Evolutionary conservation across 169 alveolate species (phyloP), one percentile per base, ranked within the genome.

Genomic region (Amoebophrya sp.): DNA sequence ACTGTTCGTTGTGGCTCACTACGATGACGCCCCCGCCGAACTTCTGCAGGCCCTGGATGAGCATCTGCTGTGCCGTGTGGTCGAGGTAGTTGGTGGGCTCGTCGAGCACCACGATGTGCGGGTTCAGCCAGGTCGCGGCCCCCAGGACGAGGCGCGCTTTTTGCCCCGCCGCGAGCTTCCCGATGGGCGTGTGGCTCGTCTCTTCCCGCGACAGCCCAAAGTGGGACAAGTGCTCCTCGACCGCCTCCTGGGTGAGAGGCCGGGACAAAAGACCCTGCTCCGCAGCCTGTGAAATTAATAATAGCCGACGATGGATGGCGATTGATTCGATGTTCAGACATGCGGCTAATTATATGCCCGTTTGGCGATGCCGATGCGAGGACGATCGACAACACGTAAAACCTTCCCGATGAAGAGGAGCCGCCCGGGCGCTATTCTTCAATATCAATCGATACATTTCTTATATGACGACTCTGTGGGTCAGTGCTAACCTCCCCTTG

Each of bases 1-100:
- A n/a, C n/a, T n/a, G n/a, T n/a, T n/a, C n/a, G n/a, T n/a, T n/a
- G n/a, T n/a, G n/a, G n/a, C n/a, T n/a, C 48, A 42, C 4, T 42
- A 13, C 48, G 13, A 38, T 15, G 16, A 87, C 89, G 41, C 90
- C 90, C 40, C 90, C 90, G 78, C 50, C 90, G 41, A 88, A 88
- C 78, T 38, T 39, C 26, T 88, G 29, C 45, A 88, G 70, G 67
- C 70, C 90, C 70, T 39, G 13, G 34, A 58, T 43, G n/a, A 88
- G 90, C 23, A 70, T 20, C 45, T 45, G 41, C 90, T 40, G 90
- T n/a, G 67, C 45, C 29, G 26, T 38, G 34, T 31, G 41, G 41
- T 88, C 90, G 67, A 88, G 69, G 69, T 88, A 88, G 90, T 88
- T 88, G 41, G 90, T 88, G 34, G 90, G 90, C 48, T 88, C 90